Base-by-base conservation (phyloP, 164 flowering plant species). In the Platanus orientalis region DNA sequence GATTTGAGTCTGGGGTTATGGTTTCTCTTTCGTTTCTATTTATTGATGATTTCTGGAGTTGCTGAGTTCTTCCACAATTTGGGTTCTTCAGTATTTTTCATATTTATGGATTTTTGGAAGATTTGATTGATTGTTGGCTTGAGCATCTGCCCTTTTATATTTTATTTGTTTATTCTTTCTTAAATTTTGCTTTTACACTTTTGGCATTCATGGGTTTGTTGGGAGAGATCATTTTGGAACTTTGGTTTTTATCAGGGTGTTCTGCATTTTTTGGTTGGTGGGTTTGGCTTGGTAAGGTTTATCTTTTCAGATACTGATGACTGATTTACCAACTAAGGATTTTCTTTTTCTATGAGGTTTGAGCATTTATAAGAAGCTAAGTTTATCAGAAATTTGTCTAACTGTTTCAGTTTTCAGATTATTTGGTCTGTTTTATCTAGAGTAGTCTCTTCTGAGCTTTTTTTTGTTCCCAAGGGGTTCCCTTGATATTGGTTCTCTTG, bases 381-480 rank as follows among this genome's bases (percentile, higher is more conserved):
- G 19, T 57, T 64, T 32, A 32, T 47, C 26, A 58, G 49, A 59
- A 39, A 42, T 40, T 61, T 47, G 11, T 55, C 10, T 48, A 12
- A 6, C 1, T 42, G 19, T 20, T 1, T 59, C 9, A 55, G 30
- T 16, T 26, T 9, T 60, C n/a, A 21, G 5, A 7, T 26, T 44
- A 13, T 45, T 28, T 23, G 28, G 20, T 40, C 17, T 39, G 24
- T 7, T 39, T 25, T 26, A 6, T 51, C 56, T 55, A 4, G 19
- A 1, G 2, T 39, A 26, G 5, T 25, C 23, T 28, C 6, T 48
- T 60, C 26, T 28, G 9, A n/a, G 21, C 36, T 28, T 34, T 20
- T 53, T 45, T 56, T 16, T 45, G n/a, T n/a, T 7, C 12, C 36
- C 9, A 4, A n/a, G n/a, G n/a, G n/a, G n/a, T n/a, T 14, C 42